Conservation (phyloP, 208 protist genomes). For the Wallacemonas sp. region DNA sequence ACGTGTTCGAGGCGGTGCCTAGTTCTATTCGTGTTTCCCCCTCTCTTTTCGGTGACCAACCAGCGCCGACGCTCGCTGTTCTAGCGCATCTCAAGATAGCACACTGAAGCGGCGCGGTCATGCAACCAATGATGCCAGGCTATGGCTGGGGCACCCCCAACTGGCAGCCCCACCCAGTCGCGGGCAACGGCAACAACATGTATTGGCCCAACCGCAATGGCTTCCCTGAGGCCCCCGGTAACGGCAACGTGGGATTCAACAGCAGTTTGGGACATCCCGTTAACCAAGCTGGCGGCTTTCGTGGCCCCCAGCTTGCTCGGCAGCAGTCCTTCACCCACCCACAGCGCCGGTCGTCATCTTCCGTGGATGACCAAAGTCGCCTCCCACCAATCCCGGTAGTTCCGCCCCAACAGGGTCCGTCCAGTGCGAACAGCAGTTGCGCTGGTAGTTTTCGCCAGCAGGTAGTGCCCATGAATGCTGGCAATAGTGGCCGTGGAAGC, state of each 20-base stretch:
- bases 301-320: no score
- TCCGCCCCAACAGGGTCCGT: background rate
- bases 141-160: background rate
- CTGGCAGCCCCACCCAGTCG: background rate
- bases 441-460: constrained; percentile 1
- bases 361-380: background rate
- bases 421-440: background rate
- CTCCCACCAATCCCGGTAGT: background rate
- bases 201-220: constrained; percentile 8
- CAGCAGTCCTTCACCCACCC: no score
- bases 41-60: no score
- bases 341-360: background rate
- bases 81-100: background rate
- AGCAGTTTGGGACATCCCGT: background rate
- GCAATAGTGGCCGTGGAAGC: background rate
- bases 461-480: background rate
- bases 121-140: constrained; percentile 5
- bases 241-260: background rate
- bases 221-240: background rate
- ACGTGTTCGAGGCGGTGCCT: no score
- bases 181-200: background rate
- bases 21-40: no score
- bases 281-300: background rate
- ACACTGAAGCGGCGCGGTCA: background rate
- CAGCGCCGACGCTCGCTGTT: no score